phyloP scores from a whole-genome alignment of 495 filamentous ascomycete genomes.

The Cryomyces minteri region DNA sequence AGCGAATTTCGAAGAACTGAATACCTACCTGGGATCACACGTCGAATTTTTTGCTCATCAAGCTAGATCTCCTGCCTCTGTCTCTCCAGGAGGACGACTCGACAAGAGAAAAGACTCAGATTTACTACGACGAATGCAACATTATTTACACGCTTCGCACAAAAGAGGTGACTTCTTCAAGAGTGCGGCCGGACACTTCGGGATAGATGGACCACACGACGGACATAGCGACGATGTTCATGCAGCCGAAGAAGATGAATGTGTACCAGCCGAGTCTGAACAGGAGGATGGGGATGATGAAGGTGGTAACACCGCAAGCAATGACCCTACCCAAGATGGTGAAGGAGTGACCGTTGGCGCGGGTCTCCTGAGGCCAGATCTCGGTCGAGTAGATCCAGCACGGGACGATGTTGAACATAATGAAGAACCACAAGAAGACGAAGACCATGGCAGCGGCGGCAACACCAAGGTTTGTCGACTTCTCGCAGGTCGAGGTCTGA shows the following conservation, averaged over 20 bases:
- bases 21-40: too few relatives aligned
- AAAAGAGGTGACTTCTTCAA: background rate
- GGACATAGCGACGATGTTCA: background rate
- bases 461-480: background rate
- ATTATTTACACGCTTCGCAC: too few relatives aligned
- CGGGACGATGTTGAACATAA: background rate
- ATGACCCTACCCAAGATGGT: background rate
- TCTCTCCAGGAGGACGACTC: too few relatives aligned
- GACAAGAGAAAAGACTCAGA: too few relatives aligned
- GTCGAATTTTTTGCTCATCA: too few relatives aligned
- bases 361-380: background rate
- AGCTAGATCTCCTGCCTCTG: too few relatives aligned
- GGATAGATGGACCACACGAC: background rate
- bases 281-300: too few relatives aligned
- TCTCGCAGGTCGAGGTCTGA: background rate
- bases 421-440: background rate
- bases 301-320: background rate
- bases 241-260: background rate
- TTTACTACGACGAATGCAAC: too few relatives aligned
- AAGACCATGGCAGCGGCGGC: too few relatives aligned
- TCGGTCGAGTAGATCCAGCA: background rate
- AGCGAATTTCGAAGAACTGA: too few relatives aligned
- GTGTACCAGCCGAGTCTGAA: background rate
- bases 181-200: background rate
- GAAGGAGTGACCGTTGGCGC: background rate